These are phyloP conservation scores for Phytophthora sansomeana DNA, from an alignment of 352 stramenopile species.

Conservation along the genomic window DNA sequence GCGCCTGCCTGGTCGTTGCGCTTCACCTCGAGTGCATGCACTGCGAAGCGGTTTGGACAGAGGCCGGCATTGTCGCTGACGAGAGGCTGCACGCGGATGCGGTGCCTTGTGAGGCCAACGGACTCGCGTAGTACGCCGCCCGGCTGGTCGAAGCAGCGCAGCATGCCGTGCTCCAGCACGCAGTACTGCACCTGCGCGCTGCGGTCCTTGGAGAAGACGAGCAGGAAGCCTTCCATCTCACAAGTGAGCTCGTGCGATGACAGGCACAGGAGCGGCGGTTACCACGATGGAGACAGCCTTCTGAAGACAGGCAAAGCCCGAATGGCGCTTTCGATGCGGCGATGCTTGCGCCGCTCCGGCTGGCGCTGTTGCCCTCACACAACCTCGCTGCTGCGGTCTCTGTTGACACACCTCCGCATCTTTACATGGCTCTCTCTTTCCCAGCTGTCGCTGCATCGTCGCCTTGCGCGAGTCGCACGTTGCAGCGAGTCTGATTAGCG, in stretches of 20 bases:
- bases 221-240: slow-evolving; percentile 79
- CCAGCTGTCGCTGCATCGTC: slow-evolving; percentile 27
- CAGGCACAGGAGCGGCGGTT: slow-evolving; percentile 19
- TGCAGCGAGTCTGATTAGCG: not conserved
- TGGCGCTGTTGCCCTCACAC: slow-evolving; percentile 26
- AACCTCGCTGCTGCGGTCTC: slow-evolving; percentile 19
- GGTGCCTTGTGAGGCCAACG: slow-evolving; percentile 71
- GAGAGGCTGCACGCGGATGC: slow-evolving; percentile 61
- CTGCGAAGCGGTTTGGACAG: slow-evolving; percentile 76
- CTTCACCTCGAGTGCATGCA: slow-evolving; percentile 58
- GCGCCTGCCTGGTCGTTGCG: slow-evolving; percentile 58
- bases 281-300: slow-evolving; percentile 5
- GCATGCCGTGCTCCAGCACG: slow-evolving; percentile 71
- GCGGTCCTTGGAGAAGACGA: slow-evolving; percentile 59
- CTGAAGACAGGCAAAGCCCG: slow-evolving; percentile 25
- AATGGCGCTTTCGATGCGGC: slow-evolving; percentile 28
- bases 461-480: slow-evolving; percentile 20
- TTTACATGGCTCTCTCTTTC: slow-evolving; percentile 32
- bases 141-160: slow-evolving; percentile 58
- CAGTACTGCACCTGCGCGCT: slow-evolving; percentile 66
- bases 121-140: slow-evolving; percentile 46
- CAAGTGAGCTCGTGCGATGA: slow-evolving; percentile 22
- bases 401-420: slow-evolving; percentile 23
- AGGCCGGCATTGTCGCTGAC: slow-evolving; percentile 43
- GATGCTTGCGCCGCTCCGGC: slow-evolving; percentile 14